Evolutionary conservation across 2,329 filamentous ascomycete species (phyloP), one percentile per base, ranked within the genome.

Genomic region (Drechslera avenae): DNA sequence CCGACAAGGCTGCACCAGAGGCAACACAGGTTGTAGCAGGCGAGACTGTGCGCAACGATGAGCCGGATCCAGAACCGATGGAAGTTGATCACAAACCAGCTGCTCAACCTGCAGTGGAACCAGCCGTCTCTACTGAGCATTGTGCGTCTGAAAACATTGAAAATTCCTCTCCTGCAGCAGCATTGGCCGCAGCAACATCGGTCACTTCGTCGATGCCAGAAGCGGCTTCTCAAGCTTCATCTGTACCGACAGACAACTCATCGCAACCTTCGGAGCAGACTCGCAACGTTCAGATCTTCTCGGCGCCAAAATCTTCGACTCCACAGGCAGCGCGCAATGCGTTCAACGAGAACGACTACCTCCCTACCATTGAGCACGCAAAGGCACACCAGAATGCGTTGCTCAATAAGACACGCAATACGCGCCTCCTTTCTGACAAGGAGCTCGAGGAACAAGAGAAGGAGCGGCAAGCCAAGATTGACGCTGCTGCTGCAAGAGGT

Each of bases 351-450:
- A 78, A 81, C n/a, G 89, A 91, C 67, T 96, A 88, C 72, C 81
- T 83, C 39, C 91, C 85, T 31, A 91, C 84, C 46, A 85, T 91
- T 65, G 87, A 84, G 49, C 91, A 89, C 74, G 91, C 85, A 56
- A 88, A 87, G 72, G 81, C 85, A 31, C 89, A 87, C 73, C 91
- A 94, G 75, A 81, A 83, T 10, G 80, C 85, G 2, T 80, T 94
- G 1, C 78, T 81, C 46, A 76, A 80, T 28, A 79, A 78, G 37
- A 79, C 83, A 2, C 84, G 86, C 53, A 96, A 96, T 72, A 86
- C 83, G 56, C 86, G 91, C 16, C 83, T 97, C 1, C 84, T 84
- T 5, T 95, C 91, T 1, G 91, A 97, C 73, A 85, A 84, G 28
- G 93, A 97, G 69, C 78, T 95, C 9, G 87, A 86, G 30, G 86